Evolutionary conservation across 352 stramenopile genomes (phyloP), one percentile per base, ranked within the genome.

Genomic region (Globisporangium splendens): DNA sequence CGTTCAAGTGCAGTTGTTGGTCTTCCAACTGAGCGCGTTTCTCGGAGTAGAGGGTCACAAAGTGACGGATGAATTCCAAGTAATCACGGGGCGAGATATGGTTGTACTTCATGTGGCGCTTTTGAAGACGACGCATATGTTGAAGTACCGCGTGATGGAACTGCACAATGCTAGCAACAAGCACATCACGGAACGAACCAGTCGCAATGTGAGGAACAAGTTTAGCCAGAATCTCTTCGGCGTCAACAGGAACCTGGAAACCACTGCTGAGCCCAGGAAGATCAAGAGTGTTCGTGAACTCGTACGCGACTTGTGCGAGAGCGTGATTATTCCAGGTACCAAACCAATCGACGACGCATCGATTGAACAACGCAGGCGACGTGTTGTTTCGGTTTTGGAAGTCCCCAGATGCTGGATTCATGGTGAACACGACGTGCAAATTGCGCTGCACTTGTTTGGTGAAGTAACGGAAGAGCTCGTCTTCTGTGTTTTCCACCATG

Each of bases 321-420:
- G 98, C 97, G 59, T 98, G 94, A 50, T 89, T 75, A 59, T 96
- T 96, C 98, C 98, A 99, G 18, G 96, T 99, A 22, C 98, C 98
- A 74, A 99, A 99, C 98, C 98, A 99, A 72, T 99, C 97, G 20
- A 99, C 96, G 21, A 99, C 97, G 68, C 97, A 99, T 61, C 98
- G 87, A 77, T 99, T 99, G 73, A 99, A 99, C 5, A 99, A 77
- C 58, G 98, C 98, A 8, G 98, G 98, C 58, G 96, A 99, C 12
- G 98, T 99, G 21, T 98, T 99, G 55, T 96, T 98, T 58, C 97
- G 90, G 54, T 88, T 93, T 64, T 95, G 93, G 84, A 98, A 99
- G 66, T 98, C 96, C 22, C 95, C 96, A 8, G 94, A 96, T 41
- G 96, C 97, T 50, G 98, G 98, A 69, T 99, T 99, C 93, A 99